A percentile compares a stretch with the other conserved stretches of the same genome.
Evolutionary conservation across 2,329 filamentous ascomycete genomes (phyloP).

Genomic region (Curvularia verruculosa): DNA sequence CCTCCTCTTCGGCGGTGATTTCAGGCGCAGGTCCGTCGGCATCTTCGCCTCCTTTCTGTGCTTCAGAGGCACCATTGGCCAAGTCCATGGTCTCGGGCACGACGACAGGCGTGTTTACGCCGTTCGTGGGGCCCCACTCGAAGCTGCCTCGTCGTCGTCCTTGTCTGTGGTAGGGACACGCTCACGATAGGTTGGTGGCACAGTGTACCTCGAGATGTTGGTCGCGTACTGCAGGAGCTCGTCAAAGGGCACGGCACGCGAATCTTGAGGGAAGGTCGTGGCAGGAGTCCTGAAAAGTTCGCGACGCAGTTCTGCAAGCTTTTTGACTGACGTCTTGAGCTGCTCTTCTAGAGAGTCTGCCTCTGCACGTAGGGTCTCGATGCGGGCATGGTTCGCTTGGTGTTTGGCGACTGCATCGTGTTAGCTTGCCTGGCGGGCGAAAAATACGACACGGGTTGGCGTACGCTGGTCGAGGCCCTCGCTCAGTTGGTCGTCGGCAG

Average conservation of each 20-base stretch:
- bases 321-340: constrained; percentile 71
- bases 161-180: constrained; percentile 29
- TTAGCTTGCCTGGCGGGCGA: constrained; percentile 11
- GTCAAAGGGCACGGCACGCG: constrained; percentile 65
- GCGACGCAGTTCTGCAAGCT: constrained; percentile 74
- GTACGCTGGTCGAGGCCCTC: constrained; percentile 69
- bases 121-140: constrained; percentile 37
- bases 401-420: constrained; percentile 68
- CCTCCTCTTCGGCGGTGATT: constrained; percentile 40
- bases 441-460: constrained; percentile 5
- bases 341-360: constrained; percentile 71
- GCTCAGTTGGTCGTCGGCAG: constrained; percentile 71
- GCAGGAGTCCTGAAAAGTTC: constrained; percentile 66
- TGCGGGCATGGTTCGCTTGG: constrained; percentile 73
- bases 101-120: constrained; percentile 36
- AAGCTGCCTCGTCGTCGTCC: constrained; percentile 31
- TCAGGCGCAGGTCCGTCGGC: constrained; percentile 21
- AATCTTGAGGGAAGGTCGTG: constrained; percentile 48
- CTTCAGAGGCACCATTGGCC: constrained; percentile 29
- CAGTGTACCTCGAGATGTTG: constrained; percentile 78
- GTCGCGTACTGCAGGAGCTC: constrained; percentile 79
- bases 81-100: constrained; percentile 32
- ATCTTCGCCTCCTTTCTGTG: constrained; percentile 20
- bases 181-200: constrained; percentile 65
- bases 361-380: constrained; percentile 70